These are phyloP conservation scores for Crithidia sp. DNA, from an alignment of 208 protist species.

Conservation along the genomic window DNA sequence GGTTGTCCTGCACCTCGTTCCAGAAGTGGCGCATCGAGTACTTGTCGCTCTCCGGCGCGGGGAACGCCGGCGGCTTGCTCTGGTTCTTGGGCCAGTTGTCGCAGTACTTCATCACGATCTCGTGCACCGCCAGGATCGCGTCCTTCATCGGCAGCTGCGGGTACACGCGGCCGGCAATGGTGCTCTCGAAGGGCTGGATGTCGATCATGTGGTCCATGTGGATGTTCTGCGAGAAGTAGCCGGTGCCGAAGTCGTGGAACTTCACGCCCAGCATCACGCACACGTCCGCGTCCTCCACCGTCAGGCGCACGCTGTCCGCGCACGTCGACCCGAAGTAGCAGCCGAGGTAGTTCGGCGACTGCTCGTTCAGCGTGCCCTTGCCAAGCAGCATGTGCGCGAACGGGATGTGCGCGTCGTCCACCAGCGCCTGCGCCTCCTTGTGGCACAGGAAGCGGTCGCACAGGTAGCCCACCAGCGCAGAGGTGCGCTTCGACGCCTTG, in stretches of 20 bases:
- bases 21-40: slow-evolving; percentile 48
- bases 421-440: slow-evolving; percentile 31
- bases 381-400: slow-evolving; percentile 44
- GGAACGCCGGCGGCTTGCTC: slow-evolving; percentile 23
- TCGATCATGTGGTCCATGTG: too few species aligned
- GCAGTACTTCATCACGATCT: slow-evolving; percentile 34
- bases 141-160: slow-evolving; percentile 35
- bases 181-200: slow-evolving; percentile 37
- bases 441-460: slow-evolving; percentile 50
- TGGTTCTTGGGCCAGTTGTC: slow-evolving; percentile 15
- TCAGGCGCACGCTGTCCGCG: too few species aligned
- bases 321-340: slow-evolving; percentile 47
- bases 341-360: slow-evolving; percentile 45
- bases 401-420: slow-evolving; percentile 43
- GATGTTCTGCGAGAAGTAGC: slow-evolving; percentile 51
- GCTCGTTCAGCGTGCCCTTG: slow-evolving; percentile 55
- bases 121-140: slow-evolving; percentile 31
- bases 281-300: slow-evolving; percentile 38
- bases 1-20: slow-evolving; percentile 36
- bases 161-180: too few species aligned
- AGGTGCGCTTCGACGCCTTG: slow-evolving; percentile 13
- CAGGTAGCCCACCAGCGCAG: slow-evolving; percentile 41
- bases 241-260: slow-evolving; percentile 61
- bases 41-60: slow-evolving; percentile 24
- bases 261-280: slow-evolving; percentile 43